phyloP scores from a whole-genome alignment of 176 grass and related monocot species.

The Lolium multiflorum region DNA sequence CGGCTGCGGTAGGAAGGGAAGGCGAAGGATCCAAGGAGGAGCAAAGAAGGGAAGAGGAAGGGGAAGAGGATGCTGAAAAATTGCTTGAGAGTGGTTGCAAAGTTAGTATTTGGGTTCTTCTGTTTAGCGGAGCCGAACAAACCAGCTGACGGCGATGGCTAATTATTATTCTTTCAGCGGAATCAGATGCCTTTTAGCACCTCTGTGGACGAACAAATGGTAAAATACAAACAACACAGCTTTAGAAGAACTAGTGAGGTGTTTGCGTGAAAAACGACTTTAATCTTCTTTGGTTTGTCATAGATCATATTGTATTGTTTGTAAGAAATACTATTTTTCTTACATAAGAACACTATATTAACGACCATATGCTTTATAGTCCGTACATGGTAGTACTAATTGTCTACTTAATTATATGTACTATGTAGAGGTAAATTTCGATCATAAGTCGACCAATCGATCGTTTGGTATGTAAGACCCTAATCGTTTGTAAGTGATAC shows the following conservation, averaged over 20 bases:
- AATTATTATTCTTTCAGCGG: background rate
- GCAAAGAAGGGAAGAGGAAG: background rate
- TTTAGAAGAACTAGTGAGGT: background rate
- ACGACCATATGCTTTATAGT: too few species aligned
- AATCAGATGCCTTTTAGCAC: slow-evolving; percentile 24
- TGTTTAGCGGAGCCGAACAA: background rate
- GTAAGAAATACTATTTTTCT: too few species aligned
- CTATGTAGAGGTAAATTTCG: background rate
- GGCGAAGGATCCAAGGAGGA: background rate
- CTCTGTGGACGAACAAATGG: background rate
- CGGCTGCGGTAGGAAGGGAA: slow-evolving; percentile 5
- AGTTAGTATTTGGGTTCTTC: slow-evolving; percentile 8
- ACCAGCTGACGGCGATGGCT: slow-evolving; percentile 14
- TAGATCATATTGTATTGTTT: background rate
- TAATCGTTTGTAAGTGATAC: background rate
- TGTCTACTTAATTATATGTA: background rate
- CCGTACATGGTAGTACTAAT: too few species aligned
- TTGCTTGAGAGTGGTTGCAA: background rate
- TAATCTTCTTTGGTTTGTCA: background rate
- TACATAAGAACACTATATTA: too few species aligned
- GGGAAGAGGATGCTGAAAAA: background rate
- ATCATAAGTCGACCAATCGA: background rate
- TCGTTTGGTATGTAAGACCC: background rate
- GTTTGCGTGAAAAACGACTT: background rate
- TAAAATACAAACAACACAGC: background rate